Conservation (phyloP, 163 green algal genomes). For the Scenedesmus sp. region DNA sequence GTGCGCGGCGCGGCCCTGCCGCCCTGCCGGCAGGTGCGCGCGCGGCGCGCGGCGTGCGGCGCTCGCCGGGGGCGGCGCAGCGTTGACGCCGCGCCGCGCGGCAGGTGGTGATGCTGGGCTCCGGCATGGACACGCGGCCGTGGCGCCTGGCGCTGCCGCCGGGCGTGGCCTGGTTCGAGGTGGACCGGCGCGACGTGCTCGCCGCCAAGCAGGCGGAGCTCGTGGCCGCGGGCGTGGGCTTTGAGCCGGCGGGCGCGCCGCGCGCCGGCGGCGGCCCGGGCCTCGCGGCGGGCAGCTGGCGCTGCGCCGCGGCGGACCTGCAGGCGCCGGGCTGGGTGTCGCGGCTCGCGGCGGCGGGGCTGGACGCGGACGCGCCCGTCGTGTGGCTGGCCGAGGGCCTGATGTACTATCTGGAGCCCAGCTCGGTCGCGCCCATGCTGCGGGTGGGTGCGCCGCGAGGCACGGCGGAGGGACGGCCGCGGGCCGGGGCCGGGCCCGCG, state of each 20-base stretch:
- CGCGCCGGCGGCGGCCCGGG: conserved; percentile 6
- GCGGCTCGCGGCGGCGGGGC: conserved; percentile 39
- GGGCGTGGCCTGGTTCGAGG: conserved; percentile 67
- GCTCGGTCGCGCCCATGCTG: conserved; percentile 47
- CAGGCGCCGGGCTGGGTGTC: conserved; percentile 45
- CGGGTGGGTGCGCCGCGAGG: no score
- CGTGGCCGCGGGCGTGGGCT: background rate
- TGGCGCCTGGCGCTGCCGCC: conserved; percentile 68
- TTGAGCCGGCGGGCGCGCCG: no score
- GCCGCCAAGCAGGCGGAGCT: conserved; percentile 49
- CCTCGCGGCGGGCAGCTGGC: conserved; percentile 32
- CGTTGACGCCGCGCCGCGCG: conserved; percentile 25
- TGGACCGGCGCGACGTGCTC: conserved; percentile 61
- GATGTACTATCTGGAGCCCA: conserved; percentile 63
- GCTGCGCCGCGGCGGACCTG: conserved; percentile 44
- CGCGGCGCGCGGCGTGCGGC: background rate
- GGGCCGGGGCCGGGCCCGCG: background rate
- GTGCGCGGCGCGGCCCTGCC: background rate
- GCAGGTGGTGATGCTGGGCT: conserved; percentile 56
- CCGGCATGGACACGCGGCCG: conserved; percentile 71
- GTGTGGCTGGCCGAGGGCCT: conserved; percentile 70
- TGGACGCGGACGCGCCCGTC: conserved; percentile 43
- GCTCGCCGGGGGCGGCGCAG: background rate
- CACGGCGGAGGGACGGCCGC: no score
- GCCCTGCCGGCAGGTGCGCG: conserved; percentile 15